phyloP scores from a whole-genome alignment of 129 eudicot genomes.

The Deinandra increscens region DNA sequence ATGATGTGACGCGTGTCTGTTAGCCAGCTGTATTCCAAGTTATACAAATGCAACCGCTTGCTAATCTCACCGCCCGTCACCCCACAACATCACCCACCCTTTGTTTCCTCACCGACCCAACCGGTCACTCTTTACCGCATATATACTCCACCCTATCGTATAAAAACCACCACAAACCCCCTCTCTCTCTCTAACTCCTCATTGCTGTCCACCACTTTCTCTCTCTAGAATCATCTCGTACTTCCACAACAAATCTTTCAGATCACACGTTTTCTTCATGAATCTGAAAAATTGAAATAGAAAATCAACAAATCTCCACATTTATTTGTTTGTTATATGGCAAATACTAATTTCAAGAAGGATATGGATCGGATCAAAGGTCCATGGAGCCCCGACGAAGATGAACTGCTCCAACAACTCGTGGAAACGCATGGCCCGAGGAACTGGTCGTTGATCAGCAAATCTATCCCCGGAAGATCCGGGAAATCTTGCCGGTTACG shows the following conservation, averaged over 20 bases:
- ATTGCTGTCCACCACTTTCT: conserved; percentile 18
- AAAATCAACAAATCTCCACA: not conserved
- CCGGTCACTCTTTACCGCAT: conserved; percentile 49
- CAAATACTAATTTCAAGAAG: conserved; percentile 14
- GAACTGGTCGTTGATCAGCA: not conserved
- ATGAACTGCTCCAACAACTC: conserved; percentile 2
- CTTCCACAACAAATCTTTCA: not conserved
- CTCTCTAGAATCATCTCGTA: not conserved
- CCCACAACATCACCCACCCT: conserved; percentile 32
- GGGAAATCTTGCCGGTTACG: conserved; percentile 3
- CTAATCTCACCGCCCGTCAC: conserved; percentile 30
- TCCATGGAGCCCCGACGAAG: not conserved
- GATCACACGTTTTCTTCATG: not conserved
- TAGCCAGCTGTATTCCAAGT: conserved; percentile 78
- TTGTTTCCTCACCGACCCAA: conserved; percentile 31
- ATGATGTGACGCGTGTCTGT: conserved; percentile 66
- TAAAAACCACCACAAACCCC: conserved; percentile 22
- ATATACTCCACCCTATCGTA: conserved; percentile 15
- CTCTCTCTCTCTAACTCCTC: conserved; percentile 14
- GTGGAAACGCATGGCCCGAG: conserved; percentile 6
- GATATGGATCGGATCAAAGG: conserved; percentile 9
- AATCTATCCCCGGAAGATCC: not conserved
- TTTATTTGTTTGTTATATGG: conserved; percentile 14
- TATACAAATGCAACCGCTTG: conserved; percentile 57
- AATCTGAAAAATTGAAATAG: too few relatives aligned